Conservation (phyloP, 495 filamentous ascomycete species). For the Penicillium turbatum region DNA sequence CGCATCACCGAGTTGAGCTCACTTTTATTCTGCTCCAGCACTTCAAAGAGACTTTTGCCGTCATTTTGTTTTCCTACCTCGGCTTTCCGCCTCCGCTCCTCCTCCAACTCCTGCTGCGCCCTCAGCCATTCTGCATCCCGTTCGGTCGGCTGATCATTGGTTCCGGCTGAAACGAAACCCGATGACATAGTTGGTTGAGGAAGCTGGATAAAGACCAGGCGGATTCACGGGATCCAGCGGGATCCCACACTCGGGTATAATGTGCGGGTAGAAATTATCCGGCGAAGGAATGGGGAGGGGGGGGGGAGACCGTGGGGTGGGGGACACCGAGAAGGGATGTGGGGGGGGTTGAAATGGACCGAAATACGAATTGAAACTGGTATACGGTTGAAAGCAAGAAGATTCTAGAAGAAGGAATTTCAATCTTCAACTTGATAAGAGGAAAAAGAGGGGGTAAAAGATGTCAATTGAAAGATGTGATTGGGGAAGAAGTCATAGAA, state of each 20-base stretch:
- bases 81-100: conserved; percentile 55
- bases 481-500: background rate
- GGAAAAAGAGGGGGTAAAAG: background rate
- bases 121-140: conserved; percentile 69
- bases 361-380: conserved; percentile 1
- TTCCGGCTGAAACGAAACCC: conserved; percentile 86
- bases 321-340: background rate
- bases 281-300: too few relatives aligned
- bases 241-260: conserved; percentile 19
- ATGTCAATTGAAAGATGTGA: background rate
- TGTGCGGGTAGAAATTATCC: conserved; percentile 18
- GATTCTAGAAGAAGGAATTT: conserved; percentile 9
- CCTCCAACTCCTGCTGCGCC: conserved; percentile 75
- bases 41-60: conserved; percentile 77
- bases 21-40: conserved; percentile 95
- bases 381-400: conserved; percentile 2
- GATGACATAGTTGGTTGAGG: conserved; percentile 59
- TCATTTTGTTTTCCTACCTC: conserved; percentile 51
- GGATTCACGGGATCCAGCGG: background rate
- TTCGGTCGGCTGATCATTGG: conserved; percentile 58
- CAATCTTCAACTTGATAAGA: background rate
- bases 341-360: conserved; percentile 5
- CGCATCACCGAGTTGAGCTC: conserved; percentile 22
- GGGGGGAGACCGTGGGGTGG: too few relatives aligned
- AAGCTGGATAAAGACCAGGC: conserved; percentile 11